Evolutionary conservation across 2,329 filamentous ascomycete genomes (phyloP), one percentile per base, ranked within the genome.

Genomic region (Cladophialophora yegresii): DNA sequence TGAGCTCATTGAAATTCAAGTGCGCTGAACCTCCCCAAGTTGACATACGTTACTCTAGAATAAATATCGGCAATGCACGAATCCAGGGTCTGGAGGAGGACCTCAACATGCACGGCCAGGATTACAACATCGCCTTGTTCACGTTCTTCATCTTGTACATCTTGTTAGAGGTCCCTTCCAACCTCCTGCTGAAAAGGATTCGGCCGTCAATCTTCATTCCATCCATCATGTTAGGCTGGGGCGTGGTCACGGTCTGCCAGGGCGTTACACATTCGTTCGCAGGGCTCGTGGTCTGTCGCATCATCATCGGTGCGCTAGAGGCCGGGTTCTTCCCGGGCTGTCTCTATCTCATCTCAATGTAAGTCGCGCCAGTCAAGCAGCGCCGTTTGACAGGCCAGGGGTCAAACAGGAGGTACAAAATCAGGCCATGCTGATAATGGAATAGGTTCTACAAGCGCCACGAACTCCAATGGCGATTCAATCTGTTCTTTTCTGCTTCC

Each of bases 51-150:
- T 28, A 28, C 23, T 50, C 26, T 66, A 75, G 80, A n/a, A 77
- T 78, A 70, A 79, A 79, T 65, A 81, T 82, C 59, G 80, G 79
- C 30, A 82, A 82, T 71, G 80, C 80, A 1, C 75, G 79, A 4
- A 73, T 81, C 13, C 75, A 79, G 57, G 79, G 79, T 3, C 69
- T 82, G 12, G 77, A 80, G 66, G 71, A 71, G 53, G 76, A 80
- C 56, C 72, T 82, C 50, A 65, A 75, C 54, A 80, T 83, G 79
- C 73, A 74, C 72, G 20, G 76, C 76, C 57, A 75, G 77, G 58
- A 82, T 77, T 72, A 71, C 67, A 71, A 71, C 58, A 71, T 72
- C 58, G 71, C 71, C 26, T 58, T 71, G 32, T 67, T 69, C 58
- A 63, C 66, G 8, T 71, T 71, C 58, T 72, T 71, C 56, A 60